Percentiles rank a stretch among this genome's conserved stretches.
These are phyloP conservation scores for Globisporangium mamillatum DNA, from an alignment of 352 stramenopile species.

Conservation along the genomic window DNA sequence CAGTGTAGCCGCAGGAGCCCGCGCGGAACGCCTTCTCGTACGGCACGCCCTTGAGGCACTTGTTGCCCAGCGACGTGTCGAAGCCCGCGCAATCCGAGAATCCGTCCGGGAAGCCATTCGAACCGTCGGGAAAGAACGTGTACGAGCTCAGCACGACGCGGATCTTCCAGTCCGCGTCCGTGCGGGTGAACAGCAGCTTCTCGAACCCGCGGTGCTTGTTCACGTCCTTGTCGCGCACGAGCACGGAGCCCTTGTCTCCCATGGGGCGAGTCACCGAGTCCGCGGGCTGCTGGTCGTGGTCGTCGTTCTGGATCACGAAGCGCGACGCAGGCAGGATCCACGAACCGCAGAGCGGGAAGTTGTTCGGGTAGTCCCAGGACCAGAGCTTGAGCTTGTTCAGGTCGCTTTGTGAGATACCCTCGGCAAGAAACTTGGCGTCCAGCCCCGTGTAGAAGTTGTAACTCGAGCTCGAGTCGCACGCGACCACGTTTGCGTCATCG, in stretches of 20 bases:
- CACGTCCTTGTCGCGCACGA: conserved; percentile 52
- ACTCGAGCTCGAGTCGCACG: conserved; percentile 43
- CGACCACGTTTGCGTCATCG: conserved; percentile 35
- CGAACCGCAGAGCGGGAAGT: conserved; percentile 45
- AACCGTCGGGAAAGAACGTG: conserved; percentile 43
- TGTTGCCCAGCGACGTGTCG: conserved; percentile 30
- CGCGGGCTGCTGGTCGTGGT: conserved; percentile 61
- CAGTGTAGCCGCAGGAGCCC: conserved; percentile 55
- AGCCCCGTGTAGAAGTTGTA: conserved; percentile 65
- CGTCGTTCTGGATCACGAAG: conserved; percentile 75
- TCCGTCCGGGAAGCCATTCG: conserved; percentile 51
- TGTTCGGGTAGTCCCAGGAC: conserved; percentile 64
- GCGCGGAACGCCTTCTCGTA: conserved; percentile 50
- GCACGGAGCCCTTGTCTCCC: conserved; percentile 44
- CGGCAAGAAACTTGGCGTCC: conserved; percentile 37
- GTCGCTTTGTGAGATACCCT: conserved; percentile 44
- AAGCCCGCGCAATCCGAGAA: conserved; percentile 37
- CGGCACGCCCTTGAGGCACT: conserved; percentile 32
- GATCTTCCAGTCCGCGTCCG: conserved; percentile 59
- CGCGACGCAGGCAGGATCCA: conserved; percentile 57
- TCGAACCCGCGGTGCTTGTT: conserved; percentile 55
- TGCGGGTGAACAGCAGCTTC: conserved; percentile 48
- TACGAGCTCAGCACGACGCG: conserved; percentile 69
- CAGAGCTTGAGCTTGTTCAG: conserved; percentile 74
- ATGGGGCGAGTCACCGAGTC: conserved; percentile 52